Evolutionary conservation across 2,329 filamentous ascomycete species (phyloP).

Genomic region (Penicillium sp.): DNA sequence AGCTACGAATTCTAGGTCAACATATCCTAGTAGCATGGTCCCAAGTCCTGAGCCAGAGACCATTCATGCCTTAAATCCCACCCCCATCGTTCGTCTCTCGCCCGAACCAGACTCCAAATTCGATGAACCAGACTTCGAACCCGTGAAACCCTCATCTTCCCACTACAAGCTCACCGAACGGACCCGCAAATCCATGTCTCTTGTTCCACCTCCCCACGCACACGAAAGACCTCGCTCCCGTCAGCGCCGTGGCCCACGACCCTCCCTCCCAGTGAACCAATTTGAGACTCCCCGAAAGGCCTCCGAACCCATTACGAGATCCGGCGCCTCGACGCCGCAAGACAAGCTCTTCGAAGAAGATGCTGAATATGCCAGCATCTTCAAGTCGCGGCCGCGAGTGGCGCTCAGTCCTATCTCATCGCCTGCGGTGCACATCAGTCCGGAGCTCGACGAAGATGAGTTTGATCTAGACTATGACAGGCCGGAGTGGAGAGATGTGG

Average conservation of each 20-base stretch:
- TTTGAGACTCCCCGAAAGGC: slow-evolving; percentile 54
- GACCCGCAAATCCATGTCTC: slow-evolving; percentile 76
- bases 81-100: slow-evolving; percentile 14
- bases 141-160: slow-evolving; percentile 20
- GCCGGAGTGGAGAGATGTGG: slow-evolving; percentile 13
- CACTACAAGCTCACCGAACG: slow-evolving; percentile 65
- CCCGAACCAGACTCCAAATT: slow-evolving; percentile 4
- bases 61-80: slow-evolving; percentile 2
- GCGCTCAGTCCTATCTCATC: slow-evolving; percentile 66
- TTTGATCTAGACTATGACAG: slow-evolving; percentile 21
- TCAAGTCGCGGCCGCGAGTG: slow-evolving; percentile 79
- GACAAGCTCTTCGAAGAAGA: slow-evolving; percentile 71
- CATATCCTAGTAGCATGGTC: neutral
- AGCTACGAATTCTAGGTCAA: neutral
- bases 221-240: slow-evolving; percentile 23
- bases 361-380: slow-evolving; percentile 76
- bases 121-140: slow-evolving; percentile 7
- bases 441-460: slow-evolving; percentile 24
- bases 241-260: slow-evolving; percentile 27
- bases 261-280: slow-evolving; percentile 55
- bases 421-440: slow-evolving; percentile 38
- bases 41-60: slow-evolving; percentile 3
- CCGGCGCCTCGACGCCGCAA: slow-evolving; percentile 53
- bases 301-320: slow-evolving; percentile 15
- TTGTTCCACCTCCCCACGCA: slow-evolving; percentile 46